A percentile compares a stretch with the other conserved stretches of the same genome.
Evolutionary conservation across 495 filamentous ascomycete species (phyloP).

Genomic region (Hypomontagnella monticulosa): DNA sequence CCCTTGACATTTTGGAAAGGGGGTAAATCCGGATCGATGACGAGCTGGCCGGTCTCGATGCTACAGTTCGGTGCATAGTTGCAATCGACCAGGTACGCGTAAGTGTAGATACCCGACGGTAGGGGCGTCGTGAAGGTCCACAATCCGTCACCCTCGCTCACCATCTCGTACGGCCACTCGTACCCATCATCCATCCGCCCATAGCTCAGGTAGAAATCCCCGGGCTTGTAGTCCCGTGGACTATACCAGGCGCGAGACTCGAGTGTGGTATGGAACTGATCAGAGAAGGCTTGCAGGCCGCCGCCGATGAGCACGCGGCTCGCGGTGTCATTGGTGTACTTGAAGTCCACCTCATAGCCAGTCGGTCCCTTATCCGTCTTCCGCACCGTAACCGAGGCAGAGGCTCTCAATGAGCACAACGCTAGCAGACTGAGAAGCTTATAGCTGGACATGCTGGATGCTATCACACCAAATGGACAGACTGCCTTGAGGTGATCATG

Average conservation of each 20-base stretch:
- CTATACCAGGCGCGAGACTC: constrained; percentile 39
- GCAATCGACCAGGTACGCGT: constrained; percentile 46
- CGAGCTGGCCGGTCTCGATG: constrained; percentile 48
- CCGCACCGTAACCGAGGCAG: constrained; percentile 46
- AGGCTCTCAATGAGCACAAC: constrained; percentile 18
- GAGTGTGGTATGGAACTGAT: constrained; percentile 46
- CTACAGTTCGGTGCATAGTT: constrained; percentile 46
- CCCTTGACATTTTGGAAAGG: constrained; percentile 46
- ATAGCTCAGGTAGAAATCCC: constrained; percentile 45
- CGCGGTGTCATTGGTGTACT: constrained; percentile 44
- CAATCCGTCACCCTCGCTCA: constrained; percentile 29
- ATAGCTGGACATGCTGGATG: constrained; percentile 17
- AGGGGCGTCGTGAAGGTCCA: constrained; percentile 48
- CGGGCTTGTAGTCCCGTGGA: constrained; percentile 45
- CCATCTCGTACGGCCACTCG: constrained; percentile 49
- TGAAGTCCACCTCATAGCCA: constrained; percentile 48
- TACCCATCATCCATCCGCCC: constrained; percentile 35
- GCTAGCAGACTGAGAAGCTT: constrained; percentile 16
- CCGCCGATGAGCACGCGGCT: constrained; percentile 46
- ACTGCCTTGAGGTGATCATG: neutral
- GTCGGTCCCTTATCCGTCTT: constrained; percentile 45
- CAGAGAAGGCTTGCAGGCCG: constrained; percentile 44
- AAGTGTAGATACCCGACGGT: constrained; percentile 47
- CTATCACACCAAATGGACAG: neutral
- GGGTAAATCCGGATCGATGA: constrained; percentile 46